These are phyloP conservation scores for Colletotrichum sp. DNA, from an alignment of 2,329 filamentous ascomycete genomes.

Conservation along the genomic window DNA sequence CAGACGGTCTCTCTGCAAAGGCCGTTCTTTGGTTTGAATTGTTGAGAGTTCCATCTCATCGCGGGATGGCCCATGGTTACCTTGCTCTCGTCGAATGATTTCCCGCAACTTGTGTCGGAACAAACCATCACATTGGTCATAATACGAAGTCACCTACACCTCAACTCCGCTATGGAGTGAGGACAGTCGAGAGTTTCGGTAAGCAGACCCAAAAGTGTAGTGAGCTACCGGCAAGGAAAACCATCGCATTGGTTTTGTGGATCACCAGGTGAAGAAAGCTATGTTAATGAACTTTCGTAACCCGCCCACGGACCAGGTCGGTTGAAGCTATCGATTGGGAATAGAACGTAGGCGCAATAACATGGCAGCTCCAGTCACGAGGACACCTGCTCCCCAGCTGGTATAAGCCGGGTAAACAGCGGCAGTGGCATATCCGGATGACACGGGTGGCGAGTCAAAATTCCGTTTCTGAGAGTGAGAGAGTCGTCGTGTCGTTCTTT, in stretches of 20 bases:
- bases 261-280: background rate
- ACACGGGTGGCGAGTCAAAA: conserved; percentile 5
- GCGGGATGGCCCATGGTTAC: background rate
- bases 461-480: background rate
- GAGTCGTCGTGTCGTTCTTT: background rate
- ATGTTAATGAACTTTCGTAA: background rate
- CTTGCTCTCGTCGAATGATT: background rate
- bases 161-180: background rate
- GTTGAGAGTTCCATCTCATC: background rate
- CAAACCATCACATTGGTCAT: background rate
- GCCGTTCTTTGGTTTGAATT: background rate
- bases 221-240: background rate
- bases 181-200: background rate
- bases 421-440: background rate
- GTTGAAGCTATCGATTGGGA: background rate
- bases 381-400: background rate
- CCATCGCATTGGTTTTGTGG: background rate
- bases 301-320: background rate
- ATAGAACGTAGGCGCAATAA: background rate
- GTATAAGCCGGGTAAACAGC: background rate
- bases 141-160: background rate
- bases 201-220: background rate
- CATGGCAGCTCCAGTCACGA: background rate
- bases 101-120: background rate
- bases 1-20: too few species aligned